These are phyloP conservation scores for Penicillium roqueforti DNA, from an alignment of 495 filamentous ascomycete genomes.

Conservation along the genomic window DNA sequence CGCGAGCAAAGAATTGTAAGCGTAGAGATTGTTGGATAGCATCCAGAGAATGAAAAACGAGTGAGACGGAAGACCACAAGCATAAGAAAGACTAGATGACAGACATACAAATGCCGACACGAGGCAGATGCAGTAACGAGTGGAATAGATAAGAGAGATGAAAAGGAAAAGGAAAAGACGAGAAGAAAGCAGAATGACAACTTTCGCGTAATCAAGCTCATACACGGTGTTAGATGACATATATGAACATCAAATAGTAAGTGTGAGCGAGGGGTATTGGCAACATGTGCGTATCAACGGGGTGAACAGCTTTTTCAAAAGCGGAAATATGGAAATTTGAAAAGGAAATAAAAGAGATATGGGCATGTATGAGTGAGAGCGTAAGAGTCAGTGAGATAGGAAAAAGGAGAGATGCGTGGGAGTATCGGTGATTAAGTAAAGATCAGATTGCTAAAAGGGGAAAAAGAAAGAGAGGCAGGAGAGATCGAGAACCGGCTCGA, in stretches of 20 bases:
- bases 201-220: neutral
- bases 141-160: conserved; percentile 9
- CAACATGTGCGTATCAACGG: conserved; percentile 22
- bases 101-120: conserved; percentile 15
- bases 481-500: conserved; percentile 20
- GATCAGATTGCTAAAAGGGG: neutral
- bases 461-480: too few relatives aligned
- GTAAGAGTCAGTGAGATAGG: neutral
- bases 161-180: neutral
- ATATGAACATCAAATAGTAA: neutral
- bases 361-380: neutral
- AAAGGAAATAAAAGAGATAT: conserved; percentile 1
- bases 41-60: neutral
- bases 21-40: neutral
- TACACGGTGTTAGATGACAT: neutral
- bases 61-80: neutral
- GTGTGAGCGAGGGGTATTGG: conserved; percentile 20
- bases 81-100: neutral
- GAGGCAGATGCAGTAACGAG: conserved; percentile 15
- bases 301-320: conserved; percentile 18
- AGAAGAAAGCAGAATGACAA: neutral
- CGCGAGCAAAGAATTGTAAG: neutral
- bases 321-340: conserved; percentile 5
- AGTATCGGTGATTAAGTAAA: conserved; percentile 4
- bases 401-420: neutral